These are phyloP conservation scores for Volvox reticuliferus DNA, from an alignment of 139 green algal species.

Conservation along the genomic window DNA sequence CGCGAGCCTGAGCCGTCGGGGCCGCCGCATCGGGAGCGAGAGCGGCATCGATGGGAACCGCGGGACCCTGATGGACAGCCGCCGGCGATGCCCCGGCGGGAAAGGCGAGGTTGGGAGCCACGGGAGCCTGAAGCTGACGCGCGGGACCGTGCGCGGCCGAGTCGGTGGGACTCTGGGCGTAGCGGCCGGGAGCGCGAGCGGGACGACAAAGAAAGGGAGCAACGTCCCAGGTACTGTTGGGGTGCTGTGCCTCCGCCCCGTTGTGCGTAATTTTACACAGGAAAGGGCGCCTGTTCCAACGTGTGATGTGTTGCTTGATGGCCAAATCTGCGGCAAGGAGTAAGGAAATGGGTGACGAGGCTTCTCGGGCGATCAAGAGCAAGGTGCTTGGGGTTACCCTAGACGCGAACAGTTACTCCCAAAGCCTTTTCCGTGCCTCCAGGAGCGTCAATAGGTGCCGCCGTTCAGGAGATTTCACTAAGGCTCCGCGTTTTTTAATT, in stretches of 20 bases:
- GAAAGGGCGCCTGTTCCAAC: no score
- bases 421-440: no score
- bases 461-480: no score
- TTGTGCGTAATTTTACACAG: no score
- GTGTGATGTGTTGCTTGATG: no score
- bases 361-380: no score
- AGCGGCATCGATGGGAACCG: conserved; percentile 14
- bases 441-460: no score
- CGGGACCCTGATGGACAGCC: not conserved
- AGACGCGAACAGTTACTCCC: no score
- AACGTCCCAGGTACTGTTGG: conserved; percentile 19
- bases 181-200: not conserved
- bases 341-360: no score
- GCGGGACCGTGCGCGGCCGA: conserved; percentile 16
- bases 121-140: conserved; percentile 7
- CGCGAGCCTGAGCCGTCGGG: not conserved
- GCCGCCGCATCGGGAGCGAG: not conserved
- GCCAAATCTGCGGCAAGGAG: no score
- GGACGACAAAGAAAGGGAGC: not conserved
- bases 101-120: conserved; percentile 23
- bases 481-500: no score
- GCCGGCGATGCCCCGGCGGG: not conserved
- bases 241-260: not conserved
- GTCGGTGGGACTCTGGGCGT: not conserved
- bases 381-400: no score